Evolutionary conservation across 2,329 filamentous ascomycete genomes (phyloP), one percentile per base, ranked within the genome.

Genomic region (Sclerotinia trifoliorum): DNA sequence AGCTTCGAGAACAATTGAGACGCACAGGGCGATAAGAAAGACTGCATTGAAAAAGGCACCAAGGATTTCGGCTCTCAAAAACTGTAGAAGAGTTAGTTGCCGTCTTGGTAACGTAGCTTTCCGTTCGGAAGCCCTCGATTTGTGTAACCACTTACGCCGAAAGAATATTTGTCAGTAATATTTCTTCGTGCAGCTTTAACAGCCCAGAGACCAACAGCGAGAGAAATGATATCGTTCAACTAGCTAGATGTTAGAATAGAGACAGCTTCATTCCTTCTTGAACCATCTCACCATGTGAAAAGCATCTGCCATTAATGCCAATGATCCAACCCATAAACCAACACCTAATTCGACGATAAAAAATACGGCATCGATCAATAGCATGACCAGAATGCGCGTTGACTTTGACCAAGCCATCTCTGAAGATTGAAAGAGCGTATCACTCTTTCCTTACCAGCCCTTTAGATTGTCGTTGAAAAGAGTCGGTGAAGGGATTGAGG

Each of bases 31-130:
- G 77, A 99, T 95, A 56, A 99, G 85, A 82, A 99, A 99, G 57
- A 98, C 94, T 73, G 95, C 95, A 76, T 99, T 99, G 81, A 98
- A 92, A 75, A 98, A 89, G 60, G 95, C 95, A 76, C 95, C 95
- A 7, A 99, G 85, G 15, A 96, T 98, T 83, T 99, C 95, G 48
- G 95, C 95, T 74, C 95, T 92, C 83, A 98, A 90, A 92, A 94
- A 99, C 91, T 94, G 74, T 11, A 48, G 29, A 24, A 7, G 10
- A 15, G 49, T 67, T 35, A 67, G 48, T 11, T 32, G 10, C 24
- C 2, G 21, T 21, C 46, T 49, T 39, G 58, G 4, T 49, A 35
- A 61, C 65, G 80, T 73, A 78, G 74, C 71, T 67, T 39, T 24
- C 46, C 58, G 29, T 21, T 49, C 58, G 63, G 69, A 32, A 49